Base-by-base conservation (phyloP, 73 alveolate species). In the Paramecium biaurelia region DNA sequence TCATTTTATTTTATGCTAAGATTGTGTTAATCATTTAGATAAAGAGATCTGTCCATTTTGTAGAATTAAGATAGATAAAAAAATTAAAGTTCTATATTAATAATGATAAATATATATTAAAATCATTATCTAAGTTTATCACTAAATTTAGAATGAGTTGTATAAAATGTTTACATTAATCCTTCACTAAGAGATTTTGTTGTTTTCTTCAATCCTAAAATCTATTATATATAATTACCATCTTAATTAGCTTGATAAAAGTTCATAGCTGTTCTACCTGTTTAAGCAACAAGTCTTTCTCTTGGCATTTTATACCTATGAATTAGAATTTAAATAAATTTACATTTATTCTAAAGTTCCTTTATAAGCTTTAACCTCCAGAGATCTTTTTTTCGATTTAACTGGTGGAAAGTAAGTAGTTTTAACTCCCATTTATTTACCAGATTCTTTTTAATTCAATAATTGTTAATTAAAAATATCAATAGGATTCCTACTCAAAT, bases 61-160 rank as follows among this genome's bases (percentile, higher is more conserved):
- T 70, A 10, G 85, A 12, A 28, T 58, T 4, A 18, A 15, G 21
- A 58, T 58, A 58, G 76, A 58, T 8, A 58, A 28, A 58, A 58
- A 21, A 58, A 58, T 58, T 21, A 58, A 58, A 42, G 76, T 58
- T 18, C 5, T 58, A 18, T 58, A 58, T 58, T 2, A 58, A 4
- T 11, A 18, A 58, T 58, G 76, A 58, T 5, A 58, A 24, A 58
- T 58, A 58, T 15, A 58, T 58, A 24, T 24, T 58, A 58, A 58
- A 58, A 58, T 58, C 76, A 38, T 76, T 76, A 38, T 76, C 89
- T 42, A 76, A 76, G 63, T 76, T 38, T 76, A n/a, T 76, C 89
- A 20, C 47, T 41, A 76, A 76, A 76, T 42, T 76, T 76, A 37
- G 89, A 76, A 76, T 76, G 89, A 38, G 89, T 76, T 21, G 89